phyloP scores from a whole-genome alignment of 129 eudicot genomes.

The Smallanthus sonchifolius region DNA sequence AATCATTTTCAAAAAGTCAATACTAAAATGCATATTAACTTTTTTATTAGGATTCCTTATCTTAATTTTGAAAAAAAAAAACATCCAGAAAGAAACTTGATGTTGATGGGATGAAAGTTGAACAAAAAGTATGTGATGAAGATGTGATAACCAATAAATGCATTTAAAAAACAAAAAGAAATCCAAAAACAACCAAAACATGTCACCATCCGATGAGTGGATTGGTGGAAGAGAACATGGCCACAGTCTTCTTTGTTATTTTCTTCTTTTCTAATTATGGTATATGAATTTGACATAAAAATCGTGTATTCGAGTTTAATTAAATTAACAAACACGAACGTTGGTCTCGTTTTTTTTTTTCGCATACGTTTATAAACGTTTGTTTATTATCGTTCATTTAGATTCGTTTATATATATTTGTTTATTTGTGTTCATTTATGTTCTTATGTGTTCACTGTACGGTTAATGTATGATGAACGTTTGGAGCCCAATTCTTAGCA shows the following conservation, averaged over 20 bases:
- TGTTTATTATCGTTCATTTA: no score
- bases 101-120: slow-evolving; percentile 27
- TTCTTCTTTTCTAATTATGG: background rate
- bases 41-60: background rate
- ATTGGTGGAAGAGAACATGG: slow-evolving; percentile 31
- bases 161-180: slow-evolving; percentile 20
- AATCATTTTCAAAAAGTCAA: background rate
- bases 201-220: slow-evolving; percentile 19
- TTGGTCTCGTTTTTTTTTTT: no score
- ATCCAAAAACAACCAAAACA: slow-evolving; percentile 18
- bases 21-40: background rate
- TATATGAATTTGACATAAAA: background rate
- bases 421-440: no score
- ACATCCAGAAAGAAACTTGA: slow-evolving; percentile 11
- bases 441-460: no score
- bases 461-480: background rate
- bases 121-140: slow-evolving; percentile 31
- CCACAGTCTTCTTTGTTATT: slow-evolving; percentile 6
- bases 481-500: background rate
- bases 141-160: slow-evolving; percentile 19
- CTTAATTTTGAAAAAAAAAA: background rate
- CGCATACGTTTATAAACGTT: no score
- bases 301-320: background rate
- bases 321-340: no score
- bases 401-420: no score